Percentiles rank a stretch among this genome's conserved stretches.
Conservation (phyloP, 192 early-diverging fungal genomes). For the Ambispora gerdemannii region DNA sequence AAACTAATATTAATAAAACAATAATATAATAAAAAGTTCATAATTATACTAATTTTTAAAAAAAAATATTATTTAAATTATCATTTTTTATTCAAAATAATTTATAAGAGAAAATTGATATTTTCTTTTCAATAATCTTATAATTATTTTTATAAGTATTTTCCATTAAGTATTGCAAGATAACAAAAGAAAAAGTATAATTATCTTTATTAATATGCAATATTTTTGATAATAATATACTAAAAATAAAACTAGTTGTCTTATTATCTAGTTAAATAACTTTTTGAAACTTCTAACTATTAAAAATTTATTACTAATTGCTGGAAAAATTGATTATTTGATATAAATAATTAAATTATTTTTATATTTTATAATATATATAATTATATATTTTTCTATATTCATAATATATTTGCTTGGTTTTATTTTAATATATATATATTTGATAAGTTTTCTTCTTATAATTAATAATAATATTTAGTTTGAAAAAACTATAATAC, state of each 20-base stretch:
- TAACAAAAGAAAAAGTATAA: background rate
- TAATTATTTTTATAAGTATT: background rate
- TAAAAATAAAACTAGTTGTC: background rate
- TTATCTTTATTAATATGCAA: background rate
- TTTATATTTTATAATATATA: background rate
- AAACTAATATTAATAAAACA: background rate
- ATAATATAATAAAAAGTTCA: too few relatives aligned
- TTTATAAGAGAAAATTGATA: too few relatives aligned
- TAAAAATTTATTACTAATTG: background rate
- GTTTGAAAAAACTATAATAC: background rate
- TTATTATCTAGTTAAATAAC: background rate
- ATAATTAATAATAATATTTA: slow-evolving; percentile 1
- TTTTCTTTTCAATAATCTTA: background rate
- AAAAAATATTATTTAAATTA: too few relatives aligned
- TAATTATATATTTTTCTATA: background rate
- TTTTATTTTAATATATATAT: background rate
- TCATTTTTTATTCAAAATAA: too few relatives aligned
- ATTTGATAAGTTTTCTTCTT: background rate
- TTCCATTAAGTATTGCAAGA: background rate
- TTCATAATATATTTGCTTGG: background rate
- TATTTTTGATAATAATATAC: background rate
- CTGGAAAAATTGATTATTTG: background rate
- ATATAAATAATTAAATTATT: background rate
- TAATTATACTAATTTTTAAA: too few relatives aligned
- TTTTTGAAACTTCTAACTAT: background rate